phyloP scores from a whole-genome alignment of 495 filamentous ascomycete genomes.

The Trichoderma parareesei region DNA sequence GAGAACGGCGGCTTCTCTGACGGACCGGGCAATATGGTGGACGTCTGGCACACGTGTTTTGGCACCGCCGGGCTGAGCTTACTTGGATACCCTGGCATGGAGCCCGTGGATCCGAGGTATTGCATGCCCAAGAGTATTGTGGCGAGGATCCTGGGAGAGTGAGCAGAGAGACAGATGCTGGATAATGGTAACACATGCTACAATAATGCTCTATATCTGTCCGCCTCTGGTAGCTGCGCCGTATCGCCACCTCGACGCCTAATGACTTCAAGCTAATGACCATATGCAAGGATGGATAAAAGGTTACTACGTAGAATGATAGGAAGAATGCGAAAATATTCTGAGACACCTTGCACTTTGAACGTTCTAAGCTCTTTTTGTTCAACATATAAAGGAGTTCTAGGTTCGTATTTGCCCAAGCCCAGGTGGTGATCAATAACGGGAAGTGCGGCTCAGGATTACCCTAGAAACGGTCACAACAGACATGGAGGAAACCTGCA shows the following conservation, averaged over 20 bases:
- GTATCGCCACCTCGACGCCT: too few relatives aligned
- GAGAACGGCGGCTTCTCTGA: slow-evolving; percentile 83
- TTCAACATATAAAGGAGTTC: background rate
- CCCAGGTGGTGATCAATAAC: background rate
- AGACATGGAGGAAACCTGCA: background rate
- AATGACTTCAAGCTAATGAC: too few relatives aligned
- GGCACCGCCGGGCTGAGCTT: slow-evolving; percentile 84
- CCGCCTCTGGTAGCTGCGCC: background rate
- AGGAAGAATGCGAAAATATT: too few relatives aligned
- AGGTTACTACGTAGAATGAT: too few relatives aligned
- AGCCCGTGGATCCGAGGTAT: slow-evolving; percentile 81
- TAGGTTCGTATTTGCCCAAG: background rate
- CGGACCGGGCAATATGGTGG: slow-evolving; percentile 86
- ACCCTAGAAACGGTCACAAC: background rate
- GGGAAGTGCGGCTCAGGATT: background rate
- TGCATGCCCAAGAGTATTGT: slow-evolving; percentile 69
- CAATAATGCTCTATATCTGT: background rate
- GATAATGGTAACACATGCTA: background rate
- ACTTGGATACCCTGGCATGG: slow-evolving; percentile 62
- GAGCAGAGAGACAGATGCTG: background rate
- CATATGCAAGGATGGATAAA: too few relatives aligned
- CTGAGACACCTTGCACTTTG: too few relatives aligned
- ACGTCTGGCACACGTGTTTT: slow-evolving; percentile 94
- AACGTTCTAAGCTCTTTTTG: too few relatives aligned
- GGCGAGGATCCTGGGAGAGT: slow-evolving; percentile 40